Percentiles rank a stretch among this genome's conserved stretches.
Evolutionary conservation across 108 stramenopile genomes (phyloP).

Genomic region (Epithemia pelagica): DNA sequence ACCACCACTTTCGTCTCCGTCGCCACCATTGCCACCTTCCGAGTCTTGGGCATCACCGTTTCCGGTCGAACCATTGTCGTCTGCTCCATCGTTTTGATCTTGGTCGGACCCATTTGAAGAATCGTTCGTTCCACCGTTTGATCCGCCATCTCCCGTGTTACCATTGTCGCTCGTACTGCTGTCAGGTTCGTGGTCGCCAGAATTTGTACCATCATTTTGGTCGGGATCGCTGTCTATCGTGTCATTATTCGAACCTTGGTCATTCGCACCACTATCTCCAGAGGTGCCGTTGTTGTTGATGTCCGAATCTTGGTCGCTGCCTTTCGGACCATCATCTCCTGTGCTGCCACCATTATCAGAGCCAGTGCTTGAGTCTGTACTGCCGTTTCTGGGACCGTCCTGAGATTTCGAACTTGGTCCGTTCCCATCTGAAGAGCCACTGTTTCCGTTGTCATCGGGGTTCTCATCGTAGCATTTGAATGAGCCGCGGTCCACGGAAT

Average conservation of each 20-base stretch:
- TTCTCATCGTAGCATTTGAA: too few relatives aligned
- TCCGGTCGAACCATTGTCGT: conserved; percentile 9
- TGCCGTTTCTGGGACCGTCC: background rate
- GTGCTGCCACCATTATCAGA: background rate
- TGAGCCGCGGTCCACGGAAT: too few relatives aligned
- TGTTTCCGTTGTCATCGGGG: too few relatives aligned
- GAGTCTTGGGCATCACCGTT: background rate
- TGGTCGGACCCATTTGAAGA: too few relatives aligned
- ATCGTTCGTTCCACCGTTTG: background rate
- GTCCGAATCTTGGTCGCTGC: background rate
- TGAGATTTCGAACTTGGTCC: too few relatives aligned
- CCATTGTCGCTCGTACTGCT: background rate
- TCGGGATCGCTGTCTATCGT: background rate
- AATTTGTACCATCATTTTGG: background rate
- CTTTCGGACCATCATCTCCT: too few relatives aligned
- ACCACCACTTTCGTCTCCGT: background rate
- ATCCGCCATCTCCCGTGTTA: background rate
- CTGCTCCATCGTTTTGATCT: background rate
- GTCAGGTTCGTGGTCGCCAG: background rate
- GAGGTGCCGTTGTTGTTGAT: background rate
- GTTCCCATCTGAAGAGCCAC: too few relatives aligned
- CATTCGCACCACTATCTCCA: background rate
- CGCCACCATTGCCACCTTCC: background rate
- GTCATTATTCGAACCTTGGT: background rate
- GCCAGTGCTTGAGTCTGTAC: background rate